Base-by-base conservation (phyloP, 129 eudicot species). In the Artemisia tridentata region DNA sequence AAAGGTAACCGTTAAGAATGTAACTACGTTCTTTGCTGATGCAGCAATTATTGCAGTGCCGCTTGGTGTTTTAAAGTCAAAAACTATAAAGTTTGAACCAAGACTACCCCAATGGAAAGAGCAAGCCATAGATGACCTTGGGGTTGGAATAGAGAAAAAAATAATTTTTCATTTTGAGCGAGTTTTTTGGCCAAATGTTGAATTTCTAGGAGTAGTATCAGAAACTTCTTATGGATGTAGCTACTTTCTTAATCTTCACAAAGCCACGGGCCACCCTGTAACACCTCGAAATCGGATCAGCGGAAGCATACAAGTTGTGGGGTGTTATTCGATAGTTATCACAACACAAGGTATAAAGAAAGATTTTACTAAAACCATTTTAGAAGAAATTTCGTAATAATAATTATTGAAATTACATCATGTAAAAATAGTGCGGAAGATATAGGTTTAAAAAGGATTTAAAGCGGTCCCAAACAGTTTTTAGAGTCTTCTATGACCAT, bases 151-250 rank as follows among this genome's bases (percentile, higher is more conserved):
- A n/a, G 99, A 95, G 82, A 95, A 90, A 81, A 95, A 95, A 76
- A 88, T 95, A 58, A 63, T 88, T 19, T 74, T 95, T 84, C 96
- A 95, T 86, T 95, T 95, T 67, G 89, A 90, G 25, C 71, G 83
- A 60, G 97, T 95, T 7, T 95, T 95, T 80, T 95, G 97, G 97
- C 99, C 97, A 23, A 95, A 90, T 68, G 99, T 95, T 52, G 99
- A 95, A 83, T 95, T 95, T 77, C 67, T 95, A 83, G 99, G 97
- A 72, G 99, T 95, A 15, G 99, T 95, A 80, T 85, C 99, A 4
- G 91, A 86, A 48, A 87, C 92, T 55, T 85, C 99, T 19, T 86
- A 90, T 55, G 89, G 69, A 63, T 95, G 99, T 85, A 90, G 99
- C 78, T 90, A 95, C 81, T 95, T 95, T 69, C 84, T 95, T 47